Percentiles rank a stretch among this genome's conserved stretches.
Conservation (phyloP, 768 basidiomycete genomes). For the Crassisporium funariophilum region DNA sequence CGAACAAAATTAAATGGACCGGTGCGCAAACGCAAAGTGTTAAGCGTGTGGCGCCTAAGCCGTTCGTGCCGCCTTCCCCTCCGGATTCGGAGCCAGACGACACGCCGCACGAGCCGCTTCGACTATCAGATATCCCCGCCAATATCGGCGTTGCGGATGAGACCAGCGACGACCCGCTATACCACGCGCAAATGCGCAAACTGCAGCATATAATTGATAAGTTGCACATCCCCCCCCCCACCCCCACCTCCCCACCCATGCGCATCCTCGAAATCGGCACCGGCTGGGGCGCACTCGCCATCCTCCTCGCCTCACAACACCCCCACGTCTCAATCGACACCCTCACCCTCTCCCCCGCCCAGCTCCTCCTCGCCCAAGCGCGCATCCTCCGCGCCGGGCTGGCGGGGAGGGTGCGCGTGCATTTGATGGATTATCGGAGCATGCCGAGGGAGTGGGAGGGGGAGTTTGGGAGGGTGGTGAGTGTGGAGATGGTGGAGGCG, state of each 20-base stretch:
- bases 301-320: slow-evolving; percentile 55
- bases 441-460: slow-evolving; percentile 67
- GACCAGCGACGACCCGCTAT: slow-evolving; percentile 26
- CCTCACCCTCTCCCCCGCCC: slow-evolving; percentile 69
- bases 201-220: slow-evolving; percentile 64
- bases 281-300: slow-evolving; percentile 77
- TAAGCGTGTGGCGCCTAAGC: slow-evolving; percentile 16
- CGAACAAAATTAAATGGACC: slow-evolving; percentile 38
- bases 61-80: slow-evolving; percentile 14
- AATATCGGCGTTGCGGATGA: neutral
- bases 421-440: slow-evolving; percentile 74
- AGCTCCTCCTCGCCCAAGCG: slow-evolving; percentile 58
- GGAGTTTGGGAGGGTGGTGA: slow-evolving; percentile 68
- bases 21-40: slow-evolving; percentile 38
- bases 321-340: slow-evolving; percentile 67
- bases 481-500: slow-evolving; percentile 79
- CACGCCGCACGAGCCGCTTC: neutral
- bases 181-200: slow-evolving; percentile 61
- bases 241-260: slow-evolving; percentile 49
- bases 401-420: slow-evolving; percentile 56
- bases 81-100: slow-evolving; percentile 13
- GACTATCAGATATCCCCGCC: neutral
- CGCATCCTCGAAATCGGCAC: slow-evolving; percentile 68
- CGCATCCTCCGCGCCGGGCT: slow-evolving; percentile 56
- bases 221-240: slow-evolving; percentile 49